A percentile compares a stretch with the other conserved stretches of the same genome.
Evolutionary conservation across 2,329 filamentous ascomycete genomes (phyloP).

Genomic region (Apiospora sp.): DNA sequence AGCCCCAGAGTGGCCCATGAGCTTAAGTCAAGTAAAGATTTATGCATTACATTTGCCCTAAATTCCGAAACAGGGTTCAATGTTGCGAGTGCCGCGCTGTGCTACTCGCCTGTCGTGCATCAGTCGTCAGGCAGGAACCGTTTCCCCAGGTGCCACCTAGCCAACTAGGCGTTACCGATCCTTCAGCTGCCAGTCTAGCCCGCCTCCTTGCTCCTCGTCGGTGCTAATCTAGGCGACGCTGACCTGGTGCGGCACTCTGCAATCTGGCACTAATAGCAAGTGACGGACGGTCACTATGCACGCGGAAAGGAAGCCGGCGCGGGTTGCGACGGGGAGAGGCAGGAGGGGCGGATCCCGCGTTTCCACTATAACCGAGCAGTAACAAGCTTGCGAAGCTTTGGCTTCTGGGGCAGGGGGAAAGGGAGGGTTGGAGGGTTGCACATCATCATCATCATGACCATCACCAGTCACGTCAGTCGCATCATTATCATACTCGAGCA

Average conservation of each 20-base stretch:
- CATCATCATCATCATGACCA: neutral
- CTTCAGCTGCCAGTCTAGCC: neutral
- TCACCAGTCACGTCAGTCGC: neutral
- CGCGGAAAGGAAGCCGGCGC: neutral
- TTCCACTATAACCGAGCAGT: neutral
- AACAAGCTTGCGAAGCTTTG: conserved; percentile 18
- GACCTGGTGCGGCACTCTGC: too few relatives aligned
- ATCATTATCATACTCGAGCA: neutral
- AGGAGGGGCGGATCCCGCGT: neutral
- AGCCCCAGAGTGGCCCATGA: neutral
- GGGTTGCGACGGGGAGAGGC: neutral
- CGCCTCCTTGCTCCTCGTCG: neutral
- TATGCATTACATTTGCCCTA: neutral
- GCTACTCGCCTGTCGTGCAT: neutral
- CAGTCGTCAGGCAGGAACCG: neutral
- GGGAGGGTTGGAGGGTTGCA: neutral
- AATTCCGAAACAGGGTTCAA: conserved; percentile 2
- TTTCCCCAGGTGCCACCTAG: neutral
- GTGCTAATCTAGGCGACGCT: neutral
- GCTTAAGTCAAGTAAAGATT: conserved; percentile 22
- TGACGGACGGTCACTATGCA: neutral
- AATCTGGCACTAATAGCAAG: neutral
- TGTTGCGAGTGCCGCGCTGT: neutral
- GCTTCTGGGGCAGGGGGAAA: neutral
- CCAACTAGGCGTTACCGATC: neutral